These are phyloP conservation scores for Corylus avellana DNA, from an alignment of 306 rosid species.

Conservation along the genomic window DNA sequence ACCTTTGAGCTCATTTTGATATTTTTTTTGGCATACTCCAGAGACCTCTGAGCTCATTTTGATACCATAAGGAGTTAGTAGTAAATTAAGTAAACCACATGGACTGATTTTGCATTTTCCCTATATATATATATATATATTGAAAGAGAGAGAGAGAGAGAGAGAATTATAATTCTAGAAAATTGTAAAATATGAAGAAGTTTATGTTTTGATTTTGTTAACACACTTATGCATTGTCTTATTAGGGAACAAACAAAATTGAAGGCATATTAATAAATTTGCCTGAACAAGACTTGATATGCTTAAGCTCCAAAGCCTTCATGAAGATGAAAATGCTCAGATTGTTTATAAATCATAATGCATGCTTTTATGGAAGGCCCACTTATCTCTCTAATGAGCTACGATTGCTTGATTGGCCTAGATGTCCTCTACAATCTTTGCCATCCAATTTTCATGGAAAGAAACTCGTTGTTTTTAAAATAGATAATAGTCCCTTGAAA, in stretches of 20 bases:
- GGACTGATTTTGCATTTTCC: no score
- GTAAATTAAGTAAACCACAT: no score
- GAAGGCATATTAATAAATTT: neutral
- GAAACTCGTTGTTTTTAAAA: neutral
- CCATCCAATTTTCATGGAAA: neutral
- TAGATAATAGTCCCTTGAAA: neutral
- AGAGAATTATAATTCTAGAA: neutral
- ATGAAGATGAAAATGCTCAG: neutral
- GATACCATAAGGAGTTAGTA: no score
- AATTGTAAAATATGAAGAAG: neutral
- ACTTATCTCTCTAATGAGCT: neutral
- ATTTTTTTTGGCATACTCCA: no score
- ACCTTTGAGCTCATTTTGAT: no score
- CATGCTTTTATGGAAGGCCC: neutral
- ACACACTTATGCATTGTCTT: neutral
- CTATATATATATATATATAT: no score
- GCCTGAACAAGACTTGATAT: neutral
- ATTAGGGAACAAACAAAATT: neutral
- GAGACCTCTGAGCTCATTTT: no score
- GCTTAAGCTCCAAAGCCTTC: neutral
- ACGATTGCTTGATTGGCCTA: neutral
- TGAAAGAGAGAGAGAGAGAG: no score
- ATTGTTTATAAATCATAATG: neutral
- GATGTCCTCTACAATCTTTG: no score
- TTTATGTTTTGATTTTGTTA: neutral